phyloP scores from a whole-genome alignment of 352 stramenopile genomes.

The Phytophthora melonis region DNA sequence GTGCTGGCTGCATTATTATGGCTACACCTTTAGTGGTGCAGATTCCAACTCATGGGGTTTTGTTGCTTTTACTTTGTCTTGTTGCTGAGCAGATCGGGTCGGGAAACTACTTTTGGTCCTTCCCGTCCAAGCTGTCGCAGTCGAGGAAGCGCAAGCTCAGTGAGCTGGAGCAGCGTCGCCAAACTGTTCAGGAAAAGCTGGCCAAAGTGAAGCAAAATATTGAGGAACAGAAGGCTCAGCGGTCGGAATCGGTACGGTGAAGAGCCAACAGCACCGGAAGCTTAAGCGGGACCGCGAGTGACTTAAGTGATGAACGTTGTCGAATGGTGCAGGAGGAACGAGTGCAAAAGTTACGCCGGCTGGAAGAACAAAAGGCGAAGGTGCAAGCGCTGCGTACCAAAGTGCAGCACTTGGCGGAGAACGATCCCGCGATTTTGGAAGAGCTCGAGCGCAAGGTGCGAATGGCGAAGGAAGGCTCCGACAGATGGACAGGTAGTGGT shows the following conservation, averaged over 20 bases:
- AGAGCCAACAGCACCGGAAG: not conserved
- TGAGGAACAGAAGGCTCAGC: conserved; percentile 54
- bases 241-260: conserved; percentile 64
- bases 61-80: too few species aligned
- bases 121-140: conserved; percentile 85
- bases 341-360: conserved; percentile 60
- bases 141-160: conserved; percentile 79
- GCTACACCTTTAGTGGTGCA: too few species aligned
- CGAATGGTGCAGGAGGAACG: conserved; percentile 63
- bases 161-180: conserved; percentile 69
- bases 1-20: conserved; percentile 23
- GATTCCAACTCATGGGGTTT: too few species aligned
- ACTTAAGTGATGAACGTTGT: not conserved
- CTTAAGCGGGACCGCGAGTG: not conserved
- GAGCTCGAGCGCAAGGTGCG: conserved; percentile 70
- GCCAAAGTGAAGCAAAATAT: conserved; percentile 59
- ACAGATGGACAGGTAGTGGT: conserved; percentile 76
- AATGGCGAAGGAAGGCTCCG: conserved; percentile 72
- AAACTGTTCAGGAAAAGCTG: conserved; percentile 48
- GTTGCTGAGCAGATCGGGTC: conserved; percentile 67
- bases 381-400: conserved; percentile 61
- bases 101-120: conserved; percentile 92
- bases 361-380: conserved; percentile 59
- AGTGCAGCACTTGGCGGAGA: conserved; percentile 75
- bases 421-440: conserved; percentile 73